Conservation (phyloP, 2,329 filamentous ascomycete species). For the Colletotrichum neosansevieriae region DNA sequence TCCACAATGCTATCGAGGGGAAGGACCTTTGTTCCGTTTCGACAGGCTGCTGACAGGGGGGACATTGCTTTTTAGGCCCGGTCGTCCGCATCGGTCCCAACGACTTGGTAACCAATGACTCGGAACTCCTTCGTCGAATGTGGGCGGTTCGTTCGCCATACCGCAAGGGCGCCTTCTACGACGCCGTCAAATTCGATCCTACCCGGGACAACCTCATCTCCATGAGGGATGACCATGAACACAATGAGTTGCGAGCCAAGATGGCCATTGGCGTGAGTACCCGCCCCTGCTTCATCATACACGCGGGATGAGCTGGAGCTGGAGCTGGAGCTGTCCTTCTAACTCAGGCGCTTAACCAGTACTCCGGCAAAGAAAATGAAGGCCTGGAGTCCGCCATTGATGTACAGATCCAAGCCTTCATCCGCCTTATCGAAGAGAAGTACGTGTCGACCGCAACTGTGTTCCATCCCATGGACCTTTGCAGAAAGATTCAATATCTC, state of each 20-base stretch:
- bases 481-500: conserved; percentile 63
- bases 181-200: conserved; percentile 51
- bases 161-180: conserved; percentile 51
- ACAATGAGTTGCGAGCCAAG: conserved; percentile 58
- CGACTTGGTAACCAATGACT: conserved; percentile 51
- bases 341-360: conserved; percentile 48
- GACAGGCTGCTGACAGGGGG: conserved; percentile 39
- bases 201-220: conserved; percentile 50
- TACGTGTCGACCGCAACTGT: conserved; percentile 52
- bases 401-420: conserved; percentile 56
- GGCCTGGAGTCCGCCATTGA: conserved; percentile 64
- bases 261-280: conserved; percentile 58
- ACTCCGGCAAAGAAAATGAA: conserved; percentile 66
- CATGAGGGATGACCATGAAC: conserved; percentile 52
- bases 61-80: conserved; percentile 44
- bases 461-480: conserved; percentile 61
- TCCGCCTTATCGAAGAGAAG: conserved; percentile 61
- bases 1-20: conserved; percentile 5
- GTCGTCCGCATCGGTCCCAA: conserved; percentile 53
- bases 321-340: background rate
- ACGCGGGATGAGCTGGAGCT: no score
- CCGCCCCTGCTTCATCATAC: background rate
- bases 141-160: conserved; percentile 50
- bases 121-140: conserved; percentile 50
- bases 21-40: conserved; percentile 16